A percentile compares a stretch with the other conserved stretches of the same genome.
phyloP scores from a whole-genome alignment of 2,329 filamentous ascomycete species.

The Pseudocercospora macadamiae region DNA sequence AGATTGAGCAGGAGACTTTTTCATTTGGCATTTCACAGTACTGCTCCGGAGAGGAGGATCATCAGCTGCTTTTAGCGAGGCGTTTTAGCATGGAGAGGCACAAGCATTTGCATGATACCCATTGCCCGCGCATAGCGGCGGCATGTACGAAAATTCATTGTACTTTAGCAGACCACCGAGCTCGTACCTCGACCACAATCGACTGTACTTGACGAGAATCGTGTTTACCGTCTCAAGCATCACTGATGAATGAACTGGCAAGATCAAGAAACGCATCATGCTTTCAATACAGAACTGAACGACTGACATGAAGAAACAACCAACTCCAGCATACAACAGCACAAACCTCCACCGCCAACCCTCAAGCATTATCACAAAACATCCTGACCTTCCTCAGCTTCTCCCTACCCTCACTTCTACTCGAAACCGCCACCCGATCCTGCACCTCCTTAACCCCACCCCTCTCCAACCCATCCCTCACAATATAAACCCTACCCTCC shows the following conservation, averaged over 20 bases:
- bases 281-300: neutral
- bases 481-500: slow-evolving; percentile 43
- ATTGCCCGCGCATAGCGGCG: neutral
- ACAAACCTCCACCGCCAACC: neutral
- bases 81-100: neutral
- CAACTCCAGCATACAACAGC: neutral
- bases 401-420: too few relatives aligned
- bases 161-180: too few relatives aligned
- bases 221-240: too few relatives aligned
- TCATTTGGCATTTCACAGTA: neutral
- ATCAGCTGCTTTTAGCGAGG: neutral
- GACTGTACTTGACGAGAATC: too few relatives aligned
- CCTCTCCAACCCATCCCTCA: slow-evolving; percentile 22
- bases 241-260: too few relatives aligned
- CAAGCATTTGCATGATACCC: too few relatives aligned
- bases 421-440: slow-evolving; percentile 10
- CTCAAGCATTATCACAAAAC: neutral
- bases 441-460: slow-evolving; percentile 15
- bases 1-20: too few relatives aligned
- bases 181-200: too few relatives aligned
- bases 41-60: too few relatives aligned
- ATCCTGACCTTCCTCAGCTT: neutral
- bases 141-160: too few relatives aligned
- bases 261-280: too few relatives aligned
- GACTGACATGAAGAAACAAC: neutral